A percentile compares a stretch with the other conserved stretches of the same genome.
These are phyloP conservation scores for Pseudopyrenochaeta lycopersici DNA, from an alignment of 2,329 filamentous ascomycete genomes.

Conservation along the genomic window DNA sequence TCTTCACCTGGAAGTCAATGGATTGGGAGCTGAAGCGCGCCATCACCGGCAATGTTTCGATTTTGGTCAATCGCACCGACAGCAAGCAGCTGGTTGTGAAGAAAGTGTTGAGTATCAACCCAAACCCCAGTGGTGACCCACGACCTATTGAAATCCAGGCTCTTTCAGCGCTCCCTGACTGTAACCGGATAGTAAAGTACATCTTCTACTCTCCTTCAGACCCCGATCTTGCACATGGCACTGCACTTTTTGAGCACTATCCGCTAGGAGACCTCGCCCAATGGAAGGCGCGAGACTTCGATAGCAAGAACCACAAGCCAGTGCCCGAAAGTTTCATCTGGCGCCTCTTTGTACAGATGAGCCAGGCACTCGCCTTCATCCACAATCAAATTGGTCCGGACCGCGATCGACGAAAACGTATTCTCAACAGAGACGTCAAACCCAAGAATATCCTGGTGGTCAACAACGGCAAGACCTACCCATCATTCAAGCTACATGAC, in stretches of 20 bases:
- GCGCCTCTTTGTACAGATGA: conserved; percentile 39
- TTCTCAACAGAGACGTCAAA: conserved; percentile 40
- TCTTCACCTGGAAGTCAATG: conserved; percentile 13
- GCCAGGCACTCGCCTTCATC: conserved; percentile 37
- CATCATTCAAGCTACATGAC: conserved; percentile 38
- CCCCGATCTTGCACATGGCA: conserved; percentile 15
- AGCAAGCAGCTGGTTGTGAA: conserved; percentile 21
- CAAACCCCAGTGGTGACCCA: not conserved
- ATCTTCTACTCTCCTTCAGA: conserved; percentile 11
- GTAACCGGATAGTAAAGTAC: conserved; percentile 30
- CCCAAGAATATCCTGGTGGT: conserved; percentile 38
- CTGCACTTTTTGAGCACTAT: conserved; percentile 29
- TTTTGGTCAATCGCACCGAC: conserved; percentile 12
- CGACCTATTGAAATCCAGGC: conserved; percentile 21
- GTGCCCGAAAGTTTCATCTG: conserved; percentile 39
- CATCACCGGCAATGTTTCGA: conserved; percentile 7
- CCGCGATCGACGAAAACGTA: not conserved
- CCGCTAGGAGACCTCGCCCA: conserved; percentile 29
- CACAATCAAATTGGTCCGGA: conserved; percentile 25
- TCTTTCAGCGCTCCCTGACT: conserved; percentile 21
- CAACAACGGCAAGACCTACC: conserved; percentile 32
- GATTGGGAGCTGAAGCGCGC: conserved; percentile 11
- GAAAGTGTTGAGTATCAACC: conserved; percentile 20
- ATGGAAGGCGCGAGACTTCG: conserved; percentile 27
- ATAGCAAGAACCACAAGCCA: conserved; percentile 18